phyloP scores from a whole-genome alignment of 176 grass and related monocot genomes.

The Pontederia paniculata region DNA sequence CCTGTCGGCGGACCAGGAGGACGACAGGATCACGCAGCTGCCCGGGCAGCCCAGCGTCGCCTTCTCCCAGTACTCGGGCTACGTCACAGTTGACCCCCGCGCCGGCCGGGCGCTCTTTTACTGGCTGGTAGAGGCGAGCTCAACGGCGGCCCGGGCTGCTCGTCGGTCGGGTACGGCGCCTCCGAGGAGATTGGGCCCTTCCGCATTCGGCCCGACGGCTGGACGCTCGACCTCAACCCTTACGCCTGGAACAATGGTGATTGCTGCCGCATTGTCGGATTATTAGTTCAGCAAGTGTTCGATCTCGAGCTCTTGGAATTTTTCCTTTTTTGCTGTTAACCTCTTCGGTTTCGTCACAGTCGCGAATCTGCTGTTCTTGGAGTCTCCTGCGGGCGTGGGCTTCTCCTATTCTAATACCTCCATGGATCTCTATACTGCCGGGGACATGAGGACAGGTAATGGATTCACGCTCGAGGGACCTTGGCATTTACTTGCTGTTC shows the following conservation, averaged over 20 bases:
- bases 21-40: slow-evolving; percentile 69
- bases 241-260: slow-evolving; percentile 94
- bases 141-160: slow-evolving; percentile 89
- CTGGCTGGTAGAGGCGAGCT: slow-evolving; percentile 96
- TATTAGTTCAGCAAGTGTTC: not conserved
- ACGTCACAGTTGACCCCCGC: slow-evolving; percentile 55
- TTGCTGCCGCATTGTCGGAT: not conserved
- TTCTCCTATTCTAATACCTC: slow-evolving; percentile 86
- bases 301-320: slow-evolving; percentile 2
- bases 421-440: slow-evolving; percentile 73
- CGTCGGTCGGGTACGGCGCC: slow-evolving; percentile 75
- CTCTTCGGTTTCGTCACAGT: slow-evolving; percentile 28
- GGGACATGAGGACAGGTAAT: slow-evolving; percentile 70
- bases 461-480: not conserved
- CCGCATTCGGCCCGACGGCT: slow-evolving; percentile 64
- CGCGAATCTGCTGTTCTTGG: slow-evolving; percentile 88
- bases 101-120: slow-evolving; percentile 90
- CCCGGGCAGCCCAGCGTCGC: slow-evolving; percentile 51
- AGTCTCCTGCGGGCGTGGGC: slow-evolving; percentile 88
- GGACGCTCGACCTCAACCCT: slow-evolving; percentile 54
- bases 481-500: slow-evolving; percentile 10
- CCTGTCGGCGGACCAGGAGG: slow-evolving; percentile 33
- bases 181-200: slow-evolving; percentile 98
- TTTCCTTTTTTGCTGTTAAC: not conserved
- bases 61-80: slow-evolving; percentile 85